phyloP scores from a whole-genome alignment of 257 asterid genomes.

The Forsythia suspensa region DNA sequence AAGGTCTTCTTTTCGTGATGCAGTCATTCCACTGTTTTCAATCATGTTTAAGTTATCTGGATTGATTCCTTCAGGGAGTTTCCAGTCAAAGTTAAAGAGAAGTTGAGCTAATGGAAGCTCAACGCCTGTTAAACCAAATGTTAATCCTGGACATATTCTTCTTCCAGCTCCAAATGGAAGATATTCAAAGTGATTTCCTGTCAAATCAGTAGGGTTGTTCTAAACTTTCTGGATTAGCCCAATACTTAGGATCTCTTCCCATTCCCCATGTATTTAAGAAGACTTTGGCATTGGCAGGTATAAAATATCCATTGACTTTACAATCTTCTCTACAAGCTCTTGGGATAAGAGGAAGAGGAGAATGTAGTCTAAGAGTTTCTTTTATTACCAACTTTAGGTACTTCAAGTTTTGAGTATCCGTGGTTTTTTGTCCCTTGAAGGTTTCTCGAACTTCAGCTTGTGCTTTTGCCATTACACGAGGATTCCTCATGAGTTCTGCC shows the following conservation, averaged over 20 bases:
- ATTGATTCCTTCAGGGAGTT: too few species aligned
- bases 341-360: too few species aligned
- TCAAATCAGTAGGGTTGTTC: too few species aligned
- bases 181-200: too few species aligned
- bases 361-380: too few species aligned
- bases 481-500: conserved; percentile 2
- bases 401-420: neutral
- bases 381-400: too few species aligned
- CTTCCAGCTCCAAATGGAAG: conserved; percentile 22
- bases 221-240: too few species aligned
- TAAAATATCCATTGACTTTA: neutral
- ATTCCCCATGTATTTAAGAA: conserved; percentile 22
- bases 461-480: neutral
- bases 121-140: conserved; percentile 4
- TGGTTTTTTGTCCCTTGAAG: neutral
- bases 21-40: too few species aligned
- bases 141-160: conserved; percentile 24
- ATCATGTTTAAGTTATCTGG: too few species aligned
- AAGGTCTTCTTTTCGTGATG: too few species aligned
- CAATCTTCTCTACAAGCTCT: too few species aligned
- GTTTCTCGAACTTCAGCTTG: neutral
- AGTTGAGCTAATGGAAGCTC: conserved; percentile 9
- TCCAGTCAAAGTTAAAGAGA: too few species aligned
- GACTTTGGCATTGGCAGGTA: conserved; percentile 15
- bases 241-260: neutral